phyloP scores from a whole-genome alignment of 2,329 filamentous ascomycete genomes.

The Fusarium nanum region DNA sequence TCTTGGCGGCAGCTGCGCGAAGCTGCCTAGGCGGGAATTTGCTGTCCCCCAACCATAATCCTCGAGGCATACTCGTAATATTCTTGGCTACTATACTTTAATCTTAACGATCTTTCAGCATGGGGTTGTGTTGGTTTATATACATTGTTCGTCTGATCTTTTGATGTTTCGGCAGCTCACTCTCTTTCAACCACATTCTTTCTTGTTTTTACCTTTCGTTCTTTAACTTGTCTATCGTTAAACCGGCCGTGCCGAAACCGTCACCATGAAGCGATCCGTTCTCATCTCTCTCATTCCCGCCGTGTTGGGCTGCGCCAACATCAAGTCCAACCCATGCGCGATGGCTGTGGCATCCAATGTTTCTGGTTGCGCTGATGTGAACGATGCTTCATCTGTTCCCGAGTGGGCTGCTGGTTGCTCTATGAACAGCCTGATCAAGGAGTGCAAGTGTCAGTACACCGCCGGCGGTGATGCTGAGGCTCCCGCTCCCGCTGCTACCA shows the following conservation, averaged over 20 bases:
- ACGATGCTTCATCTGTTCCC: conserved; percentile 45
- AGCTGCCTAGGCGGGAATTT: conserved; percentile 39
- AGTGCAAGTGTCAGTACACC: conserved; percentile 49
- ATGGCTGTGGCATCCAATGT: conserved; percentile 33
- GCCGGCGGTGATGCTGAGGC: conserved; percentile 32
- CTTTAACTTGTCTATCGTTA: conserved; percentile 23
- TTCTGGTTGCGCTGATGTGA: conserved; percentile 35
- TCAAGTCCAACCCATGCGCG: conserved; percentile 39
- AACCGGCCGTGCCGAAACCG: conserved; percentile 30
- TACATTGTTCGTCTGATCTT: conserved; percentile 12
- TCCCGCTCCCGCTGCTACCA: conserved; percentile 20
- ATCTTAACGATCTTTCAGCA: conserved; percentile 12
- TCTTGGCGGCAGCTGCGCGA: conserved; percentile 8
- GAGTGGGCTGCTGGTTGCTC: conserved; percentile 48
- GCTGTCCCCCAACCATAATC: conserved; percentile 37
- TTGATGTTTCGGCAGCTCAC: not conserved
- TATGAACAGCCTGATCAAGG: conserved; percentile 48
- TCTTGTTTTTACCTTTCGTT: conserved; percentile 13
- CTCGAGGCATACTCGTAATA: not conserved
- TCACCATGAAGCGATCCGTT: conserved; percentile 36
- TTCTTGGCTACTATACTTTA: conserved; percentile 20
- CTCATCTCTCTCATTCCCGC: conserved; percentile 41
- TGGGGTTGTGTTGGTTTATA: not conserved
- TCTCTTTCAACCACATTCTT: conserved; percentile 13
- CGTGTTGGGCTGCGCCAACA: conserved; percentile 41